Percentiles rank a stretch among this genome's conserved stretches.
Conservation (phyloP, 148 eudicot species). For the Oxyria digyna region DNA sequence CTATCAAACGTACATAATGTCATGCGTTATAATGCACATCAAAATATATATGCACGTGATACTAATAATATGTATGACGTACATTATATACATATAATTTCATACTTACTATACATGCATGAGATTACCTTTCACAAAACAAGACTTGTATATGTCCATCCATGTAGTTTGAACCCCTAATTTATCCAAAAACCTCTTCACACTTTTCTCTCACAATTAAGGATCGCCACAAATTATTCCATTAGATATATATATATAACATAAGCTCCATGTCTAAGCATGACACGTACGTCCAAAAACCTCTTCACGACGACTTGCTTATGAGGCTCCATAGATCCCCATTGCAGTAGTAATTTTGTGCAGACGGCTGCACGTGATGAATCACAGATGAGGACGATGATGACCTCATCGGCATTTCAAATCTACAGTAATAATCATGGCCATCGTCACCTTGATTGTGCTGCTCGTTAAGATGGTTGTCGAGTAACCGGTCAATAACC, state of each 20-base stretch:
- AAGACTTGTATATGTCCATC: not conserved
- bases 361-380: not conserved
- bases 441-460: not conserved
- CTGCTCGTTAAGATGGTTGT: constrained; percentile 25
- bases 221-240: not conserved
- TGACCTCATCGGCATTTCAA: not conserved
- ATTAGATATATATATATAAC: not conserved
- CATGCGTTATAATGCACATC: too few species aligned
- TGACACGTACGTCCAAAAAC: too few species aligned
- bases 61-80: too few species aligned
- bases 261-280: too few species aligned
- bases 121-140: not conserved
- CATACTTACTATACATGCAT: not conserved
- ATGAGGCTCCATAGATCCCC: not conserved
- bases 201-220: not conserved
- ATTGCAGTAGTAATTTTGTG: not conserved
- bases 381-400: not conserved
- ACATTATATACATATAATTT: not conserved
- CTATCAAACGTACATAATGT: too few species aligned
- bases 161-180: not conserved
- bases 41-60: too few species aligned
- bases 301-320: not conserved
- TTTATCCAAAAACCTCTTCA: not conserved
- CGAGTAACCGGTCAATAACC: constrained; percentile 21
- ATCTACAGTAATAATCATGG: too few species aligned